Percentiles rank a stretch among this genome's conserved stretches.
phyloP scores from a whole-genome alignment of 495 filamentous ascomycete genomes.

The Pseudevernia furfuracea region DNA sequence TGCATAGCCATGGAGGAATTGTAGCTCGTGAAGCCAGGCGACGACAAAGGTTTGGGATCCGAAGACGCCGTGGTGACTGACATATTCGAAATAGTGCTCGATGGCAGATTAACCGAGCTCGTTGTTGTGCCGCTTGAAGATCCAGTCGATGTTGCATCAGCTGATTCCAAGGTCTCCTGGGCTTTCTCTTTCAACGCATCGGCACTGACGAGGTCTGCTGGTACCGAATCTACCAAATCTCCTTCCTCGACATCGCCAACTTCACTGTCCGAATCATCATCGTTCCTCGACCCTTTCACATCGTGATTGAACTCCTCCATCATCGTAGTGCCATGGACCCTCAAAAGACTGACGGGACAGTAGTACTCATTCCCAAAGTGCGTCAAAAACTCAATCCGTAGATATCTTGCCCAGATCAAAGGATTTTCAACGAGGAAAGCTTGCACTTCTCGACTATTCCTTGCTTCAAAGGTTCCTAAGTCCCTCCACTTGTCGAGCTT shows the following conservation, averaged over 20 bases:
- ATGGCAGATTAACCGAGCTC: background rate
- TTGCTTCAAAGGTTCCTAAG: conserved; percentile 78
- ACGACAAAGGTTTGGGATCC: background rate
- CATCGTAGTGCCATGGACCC: conserved; percentile 95
- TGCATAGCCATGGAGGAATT: background rate
- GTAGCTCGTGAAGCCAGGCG: background rate
- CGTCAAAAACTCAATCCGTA: conserved; percentile 81
- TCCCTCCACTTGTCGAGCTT: conserved; percentile 89
- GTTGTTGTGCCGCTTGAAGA: background rate
- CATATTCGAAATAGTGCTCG: background rate
- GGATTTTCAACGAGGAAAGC: conserved; percentile 89
- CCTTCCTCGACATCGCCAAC: conserved; percentile 35
- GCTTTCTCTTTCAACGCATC: conserved; percentile 13
- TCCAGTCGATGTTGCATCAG: background rate
- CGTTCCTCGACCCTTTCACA: conserved; percentile 55
- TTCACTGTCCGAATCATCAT: conserved; percentile 47
- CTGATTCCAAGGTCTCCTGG: background rate
- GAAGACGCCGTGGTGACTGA: background rate
- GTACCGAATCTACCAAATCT: conserved; percentile 22
- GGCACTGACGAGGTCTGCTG: conserved; percentile 24
- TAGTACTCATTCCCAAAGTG: conserved; percentile 97
- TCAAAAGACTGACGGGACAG: conserved; percentile 82
- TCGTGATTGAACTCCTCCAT: conserved; percentile 80
- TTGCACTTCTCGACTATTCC: conserved; percentile 88
- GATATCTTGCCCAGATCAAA: conserved; percentile 88